Evolutionary conservation across 331 rosid genomes (phyloP).

Genomic region (Quercus lobata): DNA sequence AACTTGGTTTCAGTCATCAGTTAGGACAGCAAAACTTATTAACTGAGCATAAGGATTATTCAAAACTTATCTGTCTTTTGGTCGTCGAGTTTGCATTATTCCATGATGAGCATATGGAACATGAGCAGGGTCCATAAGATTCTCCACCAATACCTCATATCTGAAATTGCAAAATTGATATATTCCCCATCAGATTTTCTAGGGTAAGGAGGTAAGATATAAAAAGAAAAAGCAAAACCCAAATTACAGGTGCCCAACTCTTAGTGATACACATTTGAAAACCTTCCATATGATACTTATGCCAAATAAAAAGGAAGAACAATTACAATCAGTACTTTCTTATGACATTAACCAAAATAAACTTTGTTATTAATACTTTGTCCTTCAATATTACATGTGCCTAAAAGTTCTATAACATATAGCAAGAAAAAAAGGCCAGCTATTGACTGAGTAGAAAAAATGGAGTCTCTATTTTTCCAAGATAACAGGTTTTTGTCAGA

Average conservation of each 20-base stretch:
- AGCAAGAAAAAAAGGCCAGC: slow-evolving; percentile 5
- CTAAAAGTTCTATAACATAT: background rate
- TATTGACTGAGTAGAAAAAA: background rate
- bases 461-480: no score
- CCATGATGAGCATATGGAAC: slow-evolving; percentile 83
- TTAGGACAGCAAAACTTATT: slow-evolving; percentile 4
- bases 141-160: slow-evolving; percentile 79
- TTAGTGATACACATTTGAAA: background rate
- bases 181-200: background rate
- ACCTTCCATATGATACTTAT: background rate
- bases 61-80: slow-evolving; percentile 42
- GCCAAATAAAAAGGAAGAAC: background rate
- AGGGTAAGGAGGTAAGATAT: background rate
- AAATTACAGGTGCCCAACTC: background rate
- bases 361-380: background rate
- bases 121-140: slow-evolving; percentile 89
- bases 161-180: slow-evolving; percentile 37
- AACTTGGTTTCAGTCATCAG: slow-evolving; percentile 2
- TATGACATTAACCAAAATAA: background rate
- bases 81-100: slow-evolving; percentile 39
- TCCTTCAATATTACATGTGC: slow-evolving; percentile 1
- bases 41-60: background rate
- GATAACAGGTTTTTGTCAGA: slow-evolving; percentile 1
- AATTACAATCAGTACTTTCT: background rate
- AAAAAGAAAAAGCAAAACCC: background rate